Conservation (phyloP, 176 grass and related monocot genomes). For the Triticum urartu region DNA sequence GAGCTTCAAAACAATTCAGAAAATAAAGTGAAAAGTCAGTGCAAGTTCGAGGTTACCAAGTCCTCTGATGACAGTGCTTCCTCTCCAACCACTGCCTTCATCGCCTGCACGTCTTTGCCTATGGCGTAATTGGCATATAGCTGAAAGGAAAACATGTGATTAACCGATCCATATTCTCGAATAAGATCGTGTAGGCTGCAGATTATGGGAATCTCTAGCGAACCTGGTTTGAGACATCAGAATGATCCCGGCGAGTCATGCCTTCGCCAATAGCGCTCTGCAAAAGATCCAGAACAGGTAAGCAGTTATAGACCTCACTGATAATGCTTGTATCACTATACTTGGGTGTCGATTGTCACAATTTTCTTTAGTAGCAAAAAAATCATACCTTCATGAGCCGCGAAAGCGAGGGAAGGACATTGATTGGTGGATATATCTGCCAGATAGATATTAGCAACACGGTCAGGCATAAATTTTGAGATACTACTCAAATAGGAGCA, state of each 20-base stretch:
- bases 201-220: neutral
- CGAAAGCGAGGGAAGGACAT: slow-evolving; percentile 88
- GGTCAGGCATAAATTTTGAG: neutral
- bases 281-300: neutral
- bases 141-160: slow-evolving; percentile 14
- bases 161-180: neutral
- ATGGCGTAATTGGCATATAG: slow-evolving; percentile 83
- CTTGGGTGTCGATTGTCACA: neutral
- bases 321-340: neutral
- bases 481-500: neutral
- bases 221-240: slow-evolving; percentile 88
- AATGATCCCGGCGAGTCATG: slow-evolving; percentile 77
- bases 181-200: neutral
- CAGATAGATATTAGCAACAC: neutral
- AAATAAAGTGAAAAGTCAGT: neutral
- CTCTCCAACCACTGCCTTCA: slow-evolving; percentile 84
- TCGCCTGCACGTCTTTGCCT: slow-evolving; percentile 82
- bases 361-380: neutral
- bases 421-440: slow-evolving; percentile 84
- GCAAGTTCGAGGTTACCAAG: slow-evolving; percentile 24
- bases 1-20: slow-evolving; percentile 8
- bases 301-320: neutral
- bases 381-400: slow-evolving; percentile 63
- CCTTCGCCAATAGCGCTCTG: slow-evolving; percentile 87
- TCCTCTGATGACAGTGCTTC: slow-evolving; percentile 75